Conservation (phyloP, 768 basidiomycete genomes). For the Butyriboletus loyo region DNA sequence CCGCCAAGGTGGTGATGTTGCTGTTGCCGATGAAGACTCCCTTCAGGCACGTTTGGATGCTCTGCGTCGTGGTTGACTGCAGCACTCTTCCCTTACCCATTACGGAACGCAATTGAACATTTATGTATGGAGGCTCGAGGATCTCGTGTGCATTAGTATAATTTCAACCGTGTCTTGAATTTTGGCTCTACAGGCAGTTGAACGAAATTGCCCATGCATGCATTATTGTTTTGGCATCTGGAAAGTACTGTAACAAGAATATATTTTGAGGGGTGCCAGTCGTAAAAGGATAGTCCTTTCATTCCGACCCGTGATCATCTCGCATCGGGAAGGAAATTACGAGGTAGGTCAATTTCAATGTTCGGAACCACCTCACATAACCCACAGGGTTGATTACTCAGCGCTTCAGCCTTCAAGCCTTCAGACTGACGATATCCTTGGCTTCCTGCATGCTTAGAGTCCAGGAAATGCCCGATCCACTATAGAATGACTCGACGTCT, state of each 20-base stretch:
- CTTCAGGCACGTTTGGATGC: conserved; percentile 93
- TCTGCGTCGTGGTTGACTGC: conserved; percentile 61
- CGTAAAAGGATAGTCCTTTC: neutral
- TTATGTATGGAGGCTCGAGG: conserved; percentile 1
- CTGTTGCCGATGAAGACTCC: conserved; percentile 79
- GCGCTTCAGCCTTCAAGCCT: conserved; percentile 32
- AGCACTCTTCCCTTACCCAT: conserved; percentile 2
- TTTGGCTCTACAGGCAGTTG: neutral
- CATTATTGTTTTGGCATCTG: neutral
- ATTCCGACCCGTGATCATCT: neutral
- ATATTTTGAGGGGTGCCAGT: neutral
- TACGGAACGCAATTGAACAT: conserved; percentile 5
- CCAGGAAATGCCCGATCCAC: conserved; percentile 89
- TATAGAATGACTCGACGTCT: conserved; percentile 93
- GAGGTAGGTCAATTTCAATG: neutral
- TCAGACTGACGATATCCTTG: conserved; percentile 61
- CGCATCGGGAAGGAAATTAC: neutral
- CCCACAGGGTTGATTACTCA: no score
- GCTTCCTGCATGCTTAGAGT: conserved; percentile 77
- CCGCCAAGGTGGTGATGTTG: conserved; percentile 38
- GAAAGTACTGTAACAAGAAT: no score
- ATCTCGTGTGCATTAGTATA: conserved; percentile 4
- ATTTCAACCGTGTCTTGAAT: neutral
- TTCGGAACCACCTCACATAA: neutral
- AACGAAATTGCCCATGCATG: neutral